Evolutionary conservation across 2,329 filamentous ascomycete species (phyloP), one percentile per base, ranked within the genome.

Genomic region (Emergomyces pasteurianus): DNA sequence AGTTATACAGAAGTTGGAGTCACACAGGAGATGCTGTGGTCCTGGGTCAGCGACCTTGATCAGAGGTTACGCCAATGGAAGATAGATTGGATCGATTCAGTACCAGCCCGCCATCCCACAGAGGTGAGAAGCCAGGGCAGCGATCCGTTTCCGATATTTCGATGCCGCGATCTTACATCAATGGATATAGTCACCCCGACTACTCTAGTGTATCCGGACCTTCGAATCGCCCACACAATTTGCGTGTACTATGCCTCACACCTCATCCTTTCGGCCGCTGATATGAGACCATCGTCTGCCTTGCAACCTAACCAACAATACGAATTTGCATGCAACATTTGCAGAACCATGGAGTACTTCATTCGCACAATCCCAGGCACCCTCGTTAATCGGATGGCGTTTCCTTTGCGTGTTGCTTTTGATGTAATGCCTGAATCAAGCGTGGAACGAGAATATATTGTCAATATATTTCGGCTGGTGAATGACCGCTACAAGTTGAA

Each of bases 1-100:
- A 67, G 68, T 31, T 58, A 65, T n/a, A 68, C 71, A 16, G 73
- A 75, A 58, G 66, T 67, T 14, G 63, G 67, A 18, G 68, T 70
- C 18, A 75, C 73, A 47, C 71, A 72, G 38, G 63, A 66, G 2
- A 60, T 70, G 1, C 61, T 75, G 0, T 75, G 72, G 72, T 73
- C 71, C 49, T 66, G 62, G n/a, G 67, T 75, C 34, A 63, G 68
- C 12, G 68, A 72, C 38, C 65, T 74, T 36, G 73, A 70, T 2
- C 34, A 60, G 5, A 67, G 68, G 1, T 70, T 75, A 40, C 54
- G 64, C 7, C 64, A 69, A 59, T 63, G 56, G 62, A 68, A 58
- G 59, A 65, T n/a, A 60, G 66, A 57, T 52, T 71, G 67, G 64
- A 68, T 73, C 65, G 52, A 64, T 67, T 10, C 63, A 65, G 38